Percentiles rank a stretch among this genome's conserved stretches.
phyloP scores from a whole-genome alignment of 2,329 filamentous ascomycete genomes.

The Diaporthe sp. region DNA sequence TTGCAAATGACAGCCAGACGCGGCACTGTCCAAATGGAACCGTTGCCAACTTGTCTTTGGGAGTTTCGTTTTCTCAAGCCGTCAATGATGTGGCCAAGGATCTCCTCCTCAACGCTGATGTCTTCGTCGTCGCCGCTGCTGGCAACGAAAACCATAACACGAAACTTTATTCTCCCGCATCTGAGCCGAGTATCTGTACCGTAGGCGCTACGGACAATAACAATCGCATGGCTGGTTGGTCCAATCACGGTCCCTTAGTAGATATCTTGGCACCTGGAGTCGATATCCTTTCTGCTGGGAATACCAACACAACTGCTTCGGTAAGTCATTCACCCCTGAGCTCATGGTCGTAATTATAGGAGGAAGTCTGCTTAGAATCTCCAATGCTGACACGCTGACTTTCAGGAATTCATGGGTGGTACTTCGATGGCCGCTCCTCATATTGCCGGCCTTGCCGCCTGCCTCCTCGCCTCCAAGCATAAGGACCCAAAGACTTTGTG shows the following conservation, averaged over 20 bases:
- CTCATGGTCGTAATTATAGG: no score
- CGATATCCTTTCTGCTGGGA: background rate
- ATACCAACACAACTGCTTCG: background rate
- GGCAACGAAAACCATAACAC: background rate
- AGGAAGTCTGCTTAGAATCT: no score
- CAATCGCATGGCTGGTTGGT: background rate
- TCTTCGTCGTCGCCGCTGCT: background rate
- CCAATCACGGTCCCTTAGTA: background rate
- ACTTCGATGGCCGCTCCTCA: background rate
- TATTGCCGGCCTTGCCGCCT: background rate
- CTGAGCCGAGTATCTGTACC: background rate
- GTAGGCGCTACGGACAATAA: background rate
- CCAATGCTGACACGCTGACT: background rate
- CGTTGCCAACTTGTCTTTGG: background rate
- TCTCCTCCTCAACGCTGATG: background rate
- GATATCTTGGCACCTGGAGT: background rate
- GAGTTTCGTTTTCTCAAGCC: no score
- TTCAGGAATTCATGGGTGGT: rapidly evolving
- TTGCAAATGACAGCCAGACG: background rate
- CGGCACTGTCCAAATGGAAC: constrained; percentile 1
- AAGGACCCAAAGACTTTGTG: background rate
- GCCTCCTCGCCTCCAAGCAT: background rate
- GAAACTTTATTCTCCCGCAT: background rate
- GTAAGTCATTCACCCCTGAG: background rate
- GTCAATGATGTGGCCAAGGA: background rate